These are phyloP conservation scores for Fusarium dlaminii DNA, from an alignment of 2,329 filamentous ascomycete species.

Conservation along the genomic window DNA sequence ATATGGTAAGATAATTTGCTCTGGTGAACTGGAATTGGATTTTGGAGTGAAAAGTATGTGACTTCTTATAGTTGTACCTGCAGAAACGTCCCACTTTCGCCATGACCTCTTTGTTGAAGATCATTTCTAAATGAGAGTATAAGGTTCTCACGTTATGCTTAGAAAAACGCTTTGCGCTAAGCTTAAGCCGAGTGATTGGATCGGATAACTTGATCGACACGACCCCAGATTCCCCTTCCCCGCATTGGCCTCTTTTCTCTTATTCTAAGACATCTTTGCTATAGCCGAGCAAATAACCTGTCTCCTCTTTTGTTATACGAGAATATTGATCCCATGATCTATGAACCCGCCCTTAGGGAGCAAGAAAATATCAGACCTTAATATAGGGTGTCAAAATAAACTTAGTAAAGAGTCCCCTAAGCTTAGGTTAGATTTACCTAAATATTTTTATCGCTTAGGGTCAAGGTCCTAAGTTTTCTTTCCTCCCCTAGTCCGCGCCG, in stretches of 20 bases:
- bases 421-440: no score
- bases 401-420: no score
- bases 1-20: fast-evolving
- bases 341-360: no score
- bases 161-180: background rate
- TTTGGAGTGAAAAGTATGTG: no score
- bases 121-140: background rate
- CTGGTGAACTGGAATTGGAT: background rate
- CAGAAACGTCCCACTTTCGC: background rate
- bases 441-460: no score
- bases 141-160: background rate
- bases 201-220: background rate
- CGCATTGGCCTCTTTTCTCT: background rate
- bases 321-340: background rate
- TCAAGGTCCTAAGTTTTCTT: no score
- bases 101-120: background rate
- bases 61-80: background rate
- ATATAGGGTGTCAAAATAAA: no score
- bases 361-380: no score
- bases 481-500: no score
- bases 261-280: fast-evolving
- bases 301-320: no score
- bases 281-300: background rate
- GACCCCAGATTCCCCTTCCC: background rate
- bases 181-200: background rate